Evolutionary conservation across 352 stramenopile genomes (phyloP).

Genomic region (Plasmopara viticola): DNA sequence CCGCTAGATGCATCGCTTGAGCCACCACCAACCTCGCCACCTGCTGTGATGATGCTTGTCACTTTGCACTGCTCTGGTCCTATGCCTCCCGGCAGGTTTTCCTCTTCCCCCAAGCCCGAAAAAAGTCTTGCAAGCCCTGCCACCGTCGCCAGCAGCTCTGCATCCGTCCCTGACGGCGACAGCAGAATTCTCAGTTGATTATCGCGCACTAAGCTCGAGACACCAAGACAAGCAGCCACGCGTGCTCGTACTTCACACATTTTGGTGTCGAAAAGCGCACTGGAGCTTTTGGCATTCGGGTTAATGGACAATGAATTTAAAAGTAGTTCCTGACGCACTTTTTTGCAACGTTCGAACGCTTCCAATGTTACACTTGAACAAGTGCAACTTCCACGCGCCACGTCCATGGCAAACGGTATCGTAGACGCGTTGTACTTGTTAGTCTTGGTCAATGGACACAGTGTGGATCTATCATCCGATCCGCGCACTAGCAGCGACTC

Average conservation of each 20-base stretch:
- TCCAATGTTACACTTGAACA: constrained; percentile 71
- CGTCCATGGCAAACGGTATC: constrained; percentile 51
- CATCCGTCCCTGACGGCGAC: constrained; percentile 81
- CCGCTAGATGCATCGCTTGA: constrained; percentile 69
- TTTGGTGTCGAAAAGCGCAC: constrained; percentile 60
- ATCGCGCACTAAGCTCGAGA: constrained; percentile 45
- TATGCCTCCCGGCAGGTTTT: constrained; percentile 20
- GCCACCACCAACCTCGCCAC: constrained; percentile 79
- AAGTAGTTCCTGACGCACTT: constrained; percentile 64
- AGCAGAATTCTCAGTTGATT: constrained; percentile 55
- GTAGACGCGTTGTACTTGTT: constrained; percentile 88
- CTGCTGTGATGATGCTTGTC: constrained; percentile 76
- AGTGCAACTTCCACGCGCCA: constrained; percentile 78
- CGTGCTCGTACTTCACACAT: constrained; percentile 50
- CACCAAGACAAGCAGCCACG: constrained; percentile 48
- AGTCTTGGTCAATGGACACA: constrained; percentile 68
- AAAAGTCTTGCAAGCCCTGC: constrained; percentile 60
- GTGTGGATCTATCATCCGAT: constrained; percentile 77
- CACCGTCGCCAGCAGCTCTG: constrained; percentile 74
- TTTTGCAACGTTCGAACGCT: constrained; percentile 61
- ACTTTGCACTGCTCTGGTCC: constrained; percentile 42
- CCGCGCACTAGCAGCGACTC: constrained; percentile 77
- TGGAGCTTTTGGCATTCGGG: constrained; percentile 63
- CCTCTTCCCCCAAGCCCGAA: constrained; percentile 31
- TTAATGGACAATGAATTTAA: constrained; percentile 80